Evolutionary conservation across 2,329 filamentous ascomycete genomes (phyloP).

Genomic region (Colletotrichum sp.): DNA sequence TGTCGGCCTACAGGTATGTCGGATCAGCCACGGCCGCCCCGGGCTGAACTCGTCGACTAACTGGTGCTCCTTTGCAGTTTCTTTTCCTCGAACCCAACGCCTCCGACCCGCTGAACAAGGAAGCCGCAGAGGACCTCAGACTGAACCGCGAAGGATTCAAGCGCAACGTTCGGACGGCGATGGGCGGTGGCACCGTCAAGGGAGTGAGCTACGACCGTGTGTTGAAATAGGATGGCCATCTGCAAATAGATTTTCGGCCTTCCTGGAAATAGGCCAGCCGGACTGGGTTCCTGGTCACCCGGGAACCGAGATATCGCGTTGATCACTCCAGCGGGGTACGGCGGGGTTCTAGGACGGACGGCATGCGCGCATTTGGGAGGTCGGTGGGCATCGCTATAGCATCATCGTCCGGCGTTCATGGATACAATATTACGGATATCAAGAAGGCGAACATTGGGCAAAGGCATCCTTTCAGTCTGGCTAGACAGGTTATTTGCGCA

Average conservation of each 20-base stretch:
- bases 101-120: constrained; percentile 97
- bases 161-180: constrained; percentile 83
- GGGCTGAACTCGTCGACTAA: constrained; percentile 23
- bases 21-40: too few relatives aligned
- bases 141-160: constrained; percentile 88
- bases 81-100: constrained; percentile 98
- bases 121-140: constrained; percentile 91
- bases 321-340: not conserved
- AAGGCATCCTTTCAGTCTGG: not conserved
- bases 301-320: not conserved
- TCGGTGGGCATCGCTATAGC: constrained; percentile 12
- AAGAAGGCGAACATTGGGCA: not conserved
- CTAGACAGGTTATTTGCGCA: not conserved
- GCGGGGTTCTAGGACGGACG: not conserved
- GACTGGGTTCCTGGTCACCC: not conserved
- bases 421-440: constrained; percentile 12
- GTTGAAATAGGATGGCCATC: constrained; percentile 55
- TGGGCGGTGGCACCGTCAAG: constrained; percentile 80
- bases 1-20: constrained; percentile 81
- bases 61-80: constrained; percentile 62
- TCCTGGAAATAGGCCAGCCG: not conserved
- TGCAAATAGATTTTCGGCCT: not conserved
- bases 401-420: constrained; percentile 20
- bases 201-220: constrained; percentile 81
- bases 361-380: constrained; percentile 3